Evolutionary conservation across 352 stramenopile species (phyloP).

Genomic region (Phytophthora europaea): DNA sequence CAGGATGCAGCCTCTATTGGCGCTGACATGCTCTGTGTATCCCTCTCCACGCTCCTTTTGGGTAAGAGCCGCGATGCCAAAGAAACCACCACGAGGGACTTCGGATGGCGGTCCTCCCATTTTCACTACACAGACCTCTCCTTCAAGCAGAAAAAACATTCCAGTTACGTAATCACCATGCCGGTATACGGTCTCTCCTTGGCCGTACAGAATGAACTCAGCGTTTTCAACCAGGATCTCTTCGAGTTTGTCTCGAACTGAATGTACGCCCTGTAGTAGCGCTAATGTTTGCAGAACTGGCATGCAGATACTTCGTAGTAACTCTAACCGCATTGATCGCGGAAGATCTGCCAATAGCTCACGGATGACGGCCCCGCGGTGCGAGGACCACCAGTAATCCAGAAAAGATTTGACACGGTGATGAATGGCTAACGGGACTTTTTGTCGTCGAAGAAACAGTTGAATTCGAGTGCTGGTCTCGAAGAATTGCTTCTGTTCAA

Average conservation of each 20-base stretch:
- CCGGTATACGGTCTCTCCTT: constrained; percentile 59
- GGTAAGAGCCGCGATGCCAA: constrained; percentile 47
- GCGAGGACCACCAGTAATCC: constrained; percentile 68
- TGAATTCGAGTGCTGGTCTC: constrained; percentile 53
- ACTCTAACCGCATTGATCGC: constrained; percentile 44
- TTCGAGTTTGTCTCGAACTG: constrained; percentile 40
- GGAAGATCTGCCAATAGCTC: constrained; percentile 56
- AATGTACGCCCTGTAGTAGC: constrained; percentile 38
- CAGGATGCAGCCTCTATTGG: constrained; percentile 56
- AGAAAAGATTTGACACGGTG: constrained; percentile 61
- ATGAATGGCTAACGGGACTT: constrained; percentile 47
- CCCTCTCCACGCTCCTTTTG: constrained; percentile 49
- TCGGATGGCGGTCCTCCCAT: constrained; percentile 24
- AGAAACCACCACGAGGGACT: constrained; percentile 46
- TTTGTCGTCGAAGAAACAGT: constrained; percentile 55
- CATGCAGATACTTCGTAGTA: constrained; percentile 49
- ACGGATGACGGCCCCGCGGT: constrained; percentile 52
- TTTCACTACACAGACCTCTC: constrained; percentile 47
- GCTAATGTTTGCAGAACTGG: constrained; percentile 51
- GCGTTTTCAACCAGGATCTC: constrained; percentile 49
- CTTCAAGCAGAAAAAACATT: constrained; percentile 64
- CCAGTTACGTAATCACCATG: constrained; percentile 60
- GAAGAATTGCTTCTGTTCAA: constrained; percentile 63
- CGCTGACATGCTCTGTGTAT: constrained; percentile 56
- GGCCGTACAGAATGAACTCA: constrained; percentile 57